Percentiles rank a stretch among this genome's conserved stretches.
phyloP scores from a whole-genome alignment of 2,329 filamentous ascomycete genomes.

The Botryotinia calthae region DNA sequence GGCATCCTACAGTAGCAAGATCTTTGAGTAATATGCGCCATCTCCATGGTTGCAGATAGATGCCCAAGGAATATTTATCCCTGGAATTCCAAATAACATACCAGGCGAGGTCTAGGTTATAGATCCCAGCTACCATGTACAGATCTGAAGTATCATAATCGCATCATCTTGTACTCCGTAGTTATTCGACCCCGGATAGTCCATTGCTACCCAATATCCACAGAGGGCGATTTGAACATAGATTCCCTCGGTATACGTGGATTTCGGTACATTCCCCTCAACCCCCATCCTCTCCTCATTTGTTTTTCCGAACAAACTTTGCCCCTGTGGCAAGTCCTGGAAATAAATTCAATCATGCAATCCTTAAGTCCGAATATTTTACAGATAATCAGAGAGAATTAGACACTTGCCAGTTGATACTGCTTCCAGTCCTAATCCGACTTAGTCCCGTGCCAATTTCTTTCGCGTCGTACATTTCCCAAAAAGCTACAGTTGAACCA shows the following conservation, averaged over 20 bases:
- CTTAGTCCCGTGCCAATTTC: not conserved
- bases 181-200: not conserved
- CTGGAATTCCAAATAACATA: not conserved
- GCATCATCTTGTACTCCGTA: not conserved
- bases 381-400: not conserved
- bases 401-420: not conserved
- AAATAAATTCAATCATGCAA: not conserved
- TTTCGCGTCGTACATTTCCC: not conserved
- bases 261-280: not conserved
- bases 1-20: not conserved
- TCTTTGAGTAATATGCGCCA: not conserved
- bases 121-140: not conserved
- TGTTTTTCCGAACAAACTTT: not conserved
- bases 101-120: not conserved
- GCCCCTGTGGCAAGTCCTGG: not conserved
- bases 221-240: not conserved
- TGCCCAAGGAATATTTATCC: not conserved
- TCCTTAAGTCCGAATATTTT: not conserved
- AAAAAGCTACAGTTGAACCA: not conserved
- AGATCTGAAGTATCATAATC: not conserved
- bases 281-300: not conserved
- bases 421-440: not conserved
- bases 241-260: not conserved
- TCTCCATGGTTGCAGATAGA: not conserved
- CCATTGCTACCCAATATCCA: not conserved